Conservation (phyloP, 2,329 filamentous ascomycete species). For the Exophiala dermatitidis region DNA sequence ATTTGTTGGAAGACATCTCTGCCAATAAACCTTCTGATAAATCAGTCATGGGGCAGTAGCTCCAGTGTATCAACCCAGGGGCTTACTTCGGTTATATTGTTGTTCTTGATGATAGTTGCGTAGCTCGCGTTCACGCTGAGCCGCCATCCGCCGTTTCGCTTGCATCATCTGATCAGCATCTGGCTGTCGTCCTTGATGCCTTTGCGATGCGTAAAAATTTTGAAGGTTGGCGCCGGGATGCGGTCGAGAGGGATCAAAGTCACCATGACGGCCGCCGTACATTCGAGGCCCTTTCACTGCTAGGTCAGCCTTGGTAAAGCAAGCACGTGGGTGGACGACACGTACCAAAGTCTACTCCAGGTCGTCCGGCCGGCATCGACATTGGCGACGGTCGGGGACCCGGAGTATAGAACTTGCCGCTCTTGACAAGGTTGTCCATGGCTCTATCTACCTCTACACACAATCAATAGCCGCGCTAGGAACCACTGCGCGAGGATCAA, state of each 20-base stretch:
- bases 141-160: slow-evolving; percentile 97
- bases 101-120: slow-evolving; percentile 99
- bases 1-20: slow-evolving; percentile 68
- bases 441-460: slow-evolving; percentile 83
- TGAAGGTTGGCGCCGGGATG: slow-evolving; percentile 73
- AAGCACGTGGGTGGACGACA: background rate
- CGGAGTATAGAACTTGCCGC: slow-evolving; percentile 73
- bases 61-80: slow-evolving; percentile 9
- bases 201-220: slow-evolving; percentile 89
- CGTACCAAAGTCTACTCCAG: slow-evolving; percentile 19
- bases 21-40: slow-evolving; percentile 53
- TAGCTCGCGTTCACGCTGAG: slow-evolving; percentile 96
- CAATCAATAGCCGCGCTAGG: slow-evolving; percentile 27
- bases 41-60: slow-evolving; percentile 29
- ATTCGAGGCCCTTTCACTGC: slow-evolving; percentile 59
- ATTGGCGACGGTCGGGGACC: slow-evolving; percentile 71
- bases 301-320: background rate
- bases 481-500: slow-evolving; percentile 28
- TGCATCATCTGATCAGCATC: slow-evolving; percentile 99
- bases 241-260: slow-evolving; percentile 70
- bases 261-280: slow-evolving; percentile 65
- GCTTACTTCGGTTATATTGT: slow-evolving; percentile 95
- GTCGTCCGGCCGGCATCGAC: slow-evolving; percentile 16
- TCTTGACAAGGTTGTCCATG: slow-evolving; percentile 92
- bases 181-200: slow-evolving; percentile 78